A percentile compares a stretch with the other conserved stretches of the same genome.
Conservation (phyloP, 257 asterid genomes). For the Ajuga chamaepitys region DNA sequence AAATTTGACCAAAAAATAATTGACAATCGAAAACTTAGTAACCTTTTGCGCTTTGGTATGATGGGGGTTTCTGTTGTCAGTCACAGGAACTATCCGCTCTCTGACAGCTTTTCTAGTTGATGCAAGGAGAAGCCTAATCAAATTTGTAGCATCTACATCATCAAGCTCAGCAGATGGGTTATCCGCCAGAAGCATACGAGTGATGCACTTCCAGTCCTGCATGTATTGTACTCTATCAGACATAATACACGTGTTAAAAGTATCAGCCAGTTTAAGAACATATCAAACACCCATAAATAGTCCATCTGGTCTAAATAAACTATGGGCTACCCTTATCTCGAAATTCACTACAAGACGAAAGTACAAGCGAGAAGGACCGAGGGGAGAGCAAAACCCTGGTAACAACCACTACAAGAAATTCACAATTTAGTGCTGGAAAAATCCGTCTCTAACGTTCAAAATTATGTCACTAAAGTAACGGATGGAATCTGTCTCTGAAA, state of each 20-base stretch:
- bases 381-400: too few relatives aligned
- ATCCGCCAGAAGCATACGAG: too few relatives aligned
- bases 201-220: too few relatives aligned
- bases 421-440: too few relatives aligned
- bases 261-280: conserved; percentile 16
- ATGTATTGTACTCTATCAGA: conserved; percentile 14
- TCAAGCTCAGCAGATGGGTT: too few relatives aligned
- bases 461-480: too few relatives aligned
- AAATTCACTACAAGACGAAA: too few relatives aligned
- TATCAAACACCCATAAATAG: conserved; percentile 7
- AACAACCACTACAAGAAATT: too few relatives aligned
- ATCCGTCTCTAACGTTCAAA: too few relatives aligned
- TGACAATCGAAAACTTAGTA: conserved; percentile 13
- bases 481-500: too few relatives aligned
- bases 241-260: conserved; percentile 1
- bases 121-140: conserved; percentile 82
- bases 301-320: not conserved
- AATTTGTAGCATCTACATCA: conserved; percentile 78
- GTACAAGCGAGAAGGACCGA: too few relatives aligned
- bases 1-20: not conserved
- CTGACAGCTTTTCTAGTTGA: conserved; percentile 92
- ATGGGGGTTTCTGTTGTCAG: conserved; percentile 73
- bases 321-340: not conserved
- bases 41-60: conserved; percentile 77
- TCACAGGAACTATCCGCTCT: conserved; percentile 90